Evolutionary conservation across 2,329 filamentous ascomycete genomes (phyloP).

Genomic region (Cercospora beticola): DNA sequence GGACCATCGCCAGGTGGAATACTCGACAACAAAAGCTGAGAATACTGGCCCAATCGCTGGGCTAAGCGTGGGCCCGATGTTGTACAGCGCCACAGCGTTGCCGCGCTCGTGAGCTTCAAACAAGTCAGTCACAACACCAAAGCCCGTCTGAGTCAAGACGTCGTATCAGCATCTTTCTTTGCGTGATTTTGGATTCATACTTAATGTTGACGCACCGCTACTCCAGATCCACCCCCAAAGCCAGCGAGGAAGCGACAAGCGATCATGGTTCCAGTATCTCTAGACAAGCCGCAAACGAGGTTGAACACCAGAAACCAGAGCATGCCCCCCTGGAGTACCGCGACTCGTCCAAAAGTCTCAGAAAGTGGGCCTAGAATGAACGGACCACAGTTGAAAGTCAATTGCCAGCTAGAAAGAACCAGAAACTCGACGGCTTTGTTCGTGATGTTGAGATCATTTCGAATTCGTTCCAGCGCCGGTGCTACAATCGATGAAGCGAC

Average conservation of each 20-base stretch:
- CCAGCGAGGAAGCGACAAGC: slow-evolving; percentile 36
- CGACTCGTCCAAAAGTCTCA: slow-evolving; percentile 35
- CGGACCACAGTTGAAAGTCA: slow-evolving; percentile 34
- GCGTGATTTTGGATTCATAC: not conserved
- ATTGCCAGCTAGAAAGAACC: not conserved
- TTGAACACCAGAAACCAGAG: slow-evolving; percentile 35
- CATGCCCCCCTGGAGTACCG: slow-evolving; percentile 34
- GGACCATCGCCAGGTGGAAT: not conserved
- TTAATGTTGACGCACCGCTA: slow-evolving; percentile 49
- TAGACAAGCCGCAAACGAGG: slow-evolving; percentile 31
- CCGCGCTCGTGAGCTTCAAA: slow-evolving; percentile 9
- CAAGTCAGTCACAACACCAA: slow-evolving; percentile 35
- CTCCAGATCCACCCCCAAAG: slow-evolving; percentile 32
- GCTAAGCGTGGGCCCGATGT: not conserved
- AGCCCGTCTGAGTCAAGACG: slow-evolving; percentile 43
- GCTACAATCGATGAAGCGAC: not conserved
- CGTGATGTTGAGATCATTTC: not conserved
- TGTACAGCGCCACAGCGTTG: slow-evolving; percentile 32
- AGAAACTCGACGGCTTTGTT: not conserved
- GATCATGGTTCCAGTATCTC: slow-evolving; percentile 31
- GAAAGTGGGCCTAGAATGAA: slow-evolving; percentile 44
- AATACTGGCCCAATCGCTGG: not conserved
- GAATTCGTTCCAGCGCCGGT: not conserved
- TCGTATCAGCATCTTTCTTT: slow-evolving; percentile 42
- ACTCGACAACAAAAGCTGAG: not conserved